A percentile compares a stretch with the other conserved stretches of the same genome.
These are phyloP conservation scores for Aspergillus vadensis DNA, from an alignment of 2,329 filamentous ascomycete species.

Conservation along the genomic window DNA sequence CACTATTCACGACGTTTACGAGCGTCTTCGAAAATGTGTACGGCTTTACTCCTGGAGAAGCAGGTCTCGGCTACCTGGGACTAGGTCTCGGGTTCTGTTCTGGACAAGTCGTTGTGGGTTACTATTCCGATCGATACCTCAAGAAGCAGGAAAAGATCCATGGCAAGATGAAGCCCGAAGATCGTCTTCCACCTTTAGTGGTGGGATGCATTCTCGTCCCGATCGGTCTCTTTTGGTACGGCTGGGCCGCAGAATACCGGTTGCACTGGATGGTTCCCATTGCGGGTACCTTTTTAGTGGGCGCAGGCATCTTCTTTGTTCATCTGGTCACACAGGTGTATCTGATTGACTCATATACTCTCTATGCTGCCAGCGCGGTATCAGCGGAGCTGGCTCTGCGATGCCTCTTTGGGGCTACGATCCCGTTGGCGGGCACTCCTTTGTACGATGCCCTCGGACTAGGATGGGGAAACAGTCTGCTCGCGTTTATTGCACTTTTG, in stretches of 20 bases:
- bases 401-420: slow-evolving; percentile 18
- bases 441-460: slow-evolving; percentile 18
- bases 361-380: slow-evolving; percentile 19
- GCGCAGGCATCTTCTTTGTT: slow-evolving; percentile 33
- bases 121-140: slow-evolving; percentile 16
- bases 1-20: slow-evolving; percentile 46
- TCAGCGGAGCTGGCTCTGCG: slow-evolving; percentile 19
- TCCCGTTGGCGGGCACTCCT: slow-evolving; percentile 16
- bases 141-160: slow-evolving; percentile 12
- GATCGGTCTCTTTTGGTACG: slow-evolving; percentile 26
- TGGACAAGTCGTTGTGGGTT: slow-evolving; percentile 32
- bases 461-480: slow-evolving; percentile 21
- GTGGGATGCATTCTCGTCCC: slow-evolving; percentile 55
- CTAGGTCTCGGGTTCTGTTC: slow-evolving; percentile 34
- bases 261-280: slow-evolving; percentile 28
- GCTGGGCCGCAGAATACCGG: slow-evolving; percentile 22
- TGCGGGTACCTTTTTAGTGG: slow-evolving; percentile 32
- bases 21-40: slow-evolving; percentile 34
- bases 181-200: slow-evolving; percentile 54
- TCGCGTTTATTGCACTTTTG: slow-evolving; percentile 18
- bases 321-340: slow-evolving; percentile 19
- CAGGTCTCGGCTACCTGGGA: slow-evolving; percentile 35
- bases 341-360: slow-evolving; percentile 20
- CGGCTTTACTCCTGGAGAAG: slow-evolving; percentile 30
- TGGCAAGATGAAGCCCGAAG: slow-evolving; percentile 46